Conservation (phyloP, 1,139 yeast species). For the Protomyces inundatus region DNA sequence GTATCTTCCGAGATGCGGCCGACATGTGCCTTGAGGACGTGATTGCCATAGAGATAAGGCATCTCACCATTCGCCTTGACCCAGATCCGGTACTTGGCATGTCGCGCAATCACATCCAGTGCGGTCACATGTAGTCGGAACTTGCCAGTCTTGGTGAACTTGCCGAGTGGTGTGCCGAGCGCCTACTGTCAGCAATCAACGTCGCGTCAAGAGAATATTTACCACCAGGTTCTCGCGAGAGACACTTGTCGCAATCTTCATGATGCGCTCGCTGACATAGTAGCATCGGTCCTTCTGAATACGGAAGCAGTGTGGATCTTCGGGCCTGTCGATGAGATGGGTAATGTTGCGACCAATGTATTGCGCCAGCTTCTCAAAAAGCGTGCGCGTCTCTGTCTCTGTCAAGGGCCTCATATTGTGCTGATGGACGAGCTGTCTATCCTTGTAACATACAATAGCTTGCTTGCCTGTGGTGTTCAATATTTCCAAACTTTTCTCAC, state of each 20-base stretch:
- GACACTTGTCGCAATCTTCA: conserved; percentile 83
- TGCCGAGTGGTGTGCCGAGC: conserved; percentile 67
- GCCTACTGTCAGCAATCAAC: background rate
- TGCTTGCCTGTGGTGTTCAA: no score
- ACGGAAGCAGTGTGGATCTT: conserved; percentile 90
- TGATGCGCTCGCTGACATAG: conserved; percentile 77
- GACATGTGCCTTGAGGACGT: conserved; percentile 90
- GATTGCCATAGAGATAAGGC: conserved; percentile 97
- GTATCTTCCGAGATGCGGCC: conserved; percentile 97
- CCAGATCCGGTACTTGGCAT: conserved; percentile 93
- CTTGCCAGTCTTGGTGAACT: conserved; percentile 95
- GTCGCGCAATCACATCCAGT: conserved; percentile 70
- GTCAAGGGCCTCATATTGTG: conserved; percentile 18
- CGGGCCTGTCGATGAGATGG: conserved; percentile 76
- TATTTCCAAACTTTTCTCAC: no score
- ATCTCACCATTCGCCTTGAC: conserved; percentile 95
- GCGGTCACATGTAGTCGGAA: conserved; percentile 94
- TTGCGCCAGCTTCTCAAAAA: conserved; percentile 91
- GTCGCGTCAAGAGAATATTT: background rate
- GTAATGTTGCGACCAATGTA: conserved; percentile 94
- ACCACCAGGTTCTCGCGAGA: conserved; percentile 74
- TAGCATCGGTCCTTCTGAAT: conserved; percentile 94
- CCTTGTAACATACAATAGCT: no score
- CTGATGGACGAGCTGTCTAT: no score
- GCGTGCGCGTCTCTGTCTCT: conserved; percentile 74